Base-by-base conservation (phyloP, 495 filamentous ascomycete genomes). In the Aspergillus wentii region DNA sequence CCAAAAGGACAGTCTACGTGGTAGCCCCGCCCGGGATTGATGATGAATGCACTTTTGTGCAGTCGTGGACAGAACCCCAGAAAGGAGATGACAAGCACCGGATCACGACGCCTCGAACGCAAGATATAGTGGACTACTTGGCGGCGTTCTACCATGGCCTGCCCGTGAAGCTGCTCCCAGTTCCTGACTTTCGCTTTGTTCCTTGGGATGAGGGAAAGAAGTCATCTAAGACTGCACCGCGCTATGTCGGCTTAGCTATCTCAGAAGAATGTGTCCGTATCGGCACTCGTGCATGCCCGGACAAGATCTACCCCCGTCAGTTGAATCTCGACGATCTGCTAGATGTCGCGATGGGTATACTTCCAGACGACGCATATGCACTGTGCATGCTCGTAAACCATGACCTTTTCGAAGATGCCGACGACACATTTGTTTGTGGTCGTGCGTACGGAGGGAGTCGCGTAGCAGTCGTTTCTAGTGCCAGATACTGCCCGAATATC, bases 401-500 rank as follows among this genome's bases (percentile, higher is more conserved):
- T 14, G 83, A 87, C 49, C 51, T 85, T 26, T 85, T 76, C 52
- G 79, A 85, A 49, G 72, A 76, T 46, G 76, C 80, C 3, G 72
- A 83, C 3, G 82, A 85, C 40, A 73, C 75, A 19, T 85, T 83
- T 42, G 78, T 72, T 40, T 84, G 80, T 47, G 83, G 81, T 3
- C 63, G 76, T 18, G 81, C 83, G 11, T 85, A 83, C 43, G 82
- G 80, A 10, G 77, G 70, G 1, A 75, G 70, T 42, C 59, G 82
- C 4, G 64, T 85, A 4, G 64, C 69, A 1, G 73, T 84, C 5
- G 76, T 85, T 1, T 78, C 73, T 0, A 69, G 59, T 8, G 70
- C 79, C 3, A 56, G 82, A 38, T 85, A 86, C 43, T 54, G 79
- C 33, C 80, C 80, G 0, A 20, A 17, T 0, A 54, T 81, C 5